These are phyloP conservation scores for Dendrobium officinale DNA, from an alignment of 106 monocot genomes.

Conservation along the genomic window DNA sequence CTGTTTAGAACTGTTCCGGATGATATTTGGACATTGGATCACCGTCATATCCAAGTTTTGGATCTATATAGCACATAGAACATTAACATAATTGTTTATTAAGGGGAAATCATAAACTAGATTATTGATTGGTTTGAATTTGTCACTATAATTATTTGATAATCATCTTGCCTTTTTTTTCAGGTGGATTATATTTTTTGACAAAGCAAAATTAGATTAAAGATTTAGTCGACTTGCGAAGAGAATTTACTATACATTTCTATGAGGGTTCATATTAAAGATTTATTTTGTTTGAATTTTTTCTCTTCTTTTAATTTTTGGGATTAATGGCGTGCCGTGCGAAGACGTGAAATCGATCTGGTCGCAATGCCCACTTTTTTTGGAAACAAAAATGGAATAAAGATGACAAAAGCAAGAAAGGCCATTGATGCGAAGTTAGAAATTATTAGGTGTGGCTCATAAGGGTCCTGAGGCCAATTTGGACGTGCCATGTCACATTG, in stretches of 20 bases:
- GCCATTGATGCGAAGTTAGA: no score
- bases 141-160: neutral
- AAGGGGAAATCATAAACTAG: neutral
- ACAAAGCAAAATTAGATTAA: neutral
- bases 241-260: neutral
- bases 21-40: neutral
- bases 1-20: neutral
- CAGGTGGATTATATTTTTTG: neutral
- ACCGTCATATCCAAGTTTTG: neutral
- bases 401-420: no score
- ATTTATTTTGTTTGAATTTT: neutral
- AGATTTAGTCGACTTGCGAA: neutral
- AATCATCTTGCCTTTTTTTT: neutral
- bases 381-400: no score
- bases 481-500: no score
- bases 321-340: neutral
- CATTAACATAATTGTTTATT: neutral
- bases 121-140: neutral
- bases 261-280: neutral
- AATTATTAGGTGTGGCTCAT: no score
- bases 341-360: neutral
- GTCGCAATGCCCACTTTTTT: neutral
- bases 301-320: neutral
- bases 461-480: no score
- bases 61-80: neutral